These are phyloP conservation scores for Blastobotrys chiropterorum DNA, from an alignment of 805 yeast species.

Conservation along the genomic window DNA sequence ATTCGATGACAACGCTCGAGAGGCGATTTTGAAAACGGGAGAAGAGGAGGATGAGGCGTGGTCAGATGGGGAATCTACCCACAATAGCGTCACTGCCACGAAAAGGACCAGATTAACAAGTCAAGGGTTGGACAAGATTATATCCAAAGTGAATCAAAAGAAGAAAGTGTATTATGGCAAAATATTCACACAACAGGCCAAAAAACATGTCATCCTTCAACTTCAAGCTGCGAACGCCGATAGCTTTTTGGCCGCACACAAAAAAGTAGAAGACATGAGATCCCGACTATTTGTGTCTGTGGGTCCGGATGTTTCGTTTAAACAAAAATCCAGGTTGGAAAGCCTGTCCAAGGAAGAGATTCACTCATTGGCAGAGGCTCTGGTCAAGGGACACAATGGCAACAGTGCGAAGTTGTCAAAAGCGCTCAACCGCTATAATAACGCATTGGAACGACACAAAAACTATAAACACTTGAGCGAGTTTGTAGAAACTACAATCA, in stretches of 20 bases:
- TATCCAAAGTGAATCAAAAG: slow-evolving; percentile 4
- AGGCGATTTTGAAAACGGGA: background rate
- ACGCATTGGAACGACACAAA: background rate
- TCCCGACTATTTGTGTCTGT: slow-evolving; percentile 1
- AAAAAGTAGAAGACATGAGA: background rate
- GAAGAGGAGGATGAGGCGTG: background rate
- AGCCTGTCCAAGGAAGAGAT: background rate
- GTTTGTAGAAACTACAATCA: background rate
- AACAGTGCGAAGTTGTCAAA: background rate
- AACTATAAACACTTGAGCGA: slow-evolving; percentile 1
- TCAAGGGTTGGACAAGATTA: background rate
- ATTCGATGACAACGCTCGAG: background rate
- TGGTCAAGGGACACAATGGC: background rate
- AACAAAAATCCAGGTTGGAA: background rate
- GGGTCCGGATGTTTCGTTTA: slow-evolving; percentile 3
- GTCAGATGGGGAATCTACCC: background rate
- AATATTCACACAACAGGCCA: slow-evolving; percentile 13
- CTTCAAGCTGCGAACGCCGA: slow-evolving; percentile 3
- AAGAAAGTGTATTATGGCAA: slow-evolving; percentile 2
- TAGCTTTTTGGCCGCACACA: background rate
- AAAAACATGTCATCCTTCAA: slow-evolving; percentile 7
- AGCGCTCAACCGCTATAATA: background rate
- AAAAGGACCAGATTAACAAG: background rate
- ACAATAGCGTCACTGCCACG: background rate
- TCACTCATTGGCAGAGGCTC: background rate